Base-by-base conservation (phyloP, 306 rosid genomes). In the Casuarina equisetifolia region DNA sequence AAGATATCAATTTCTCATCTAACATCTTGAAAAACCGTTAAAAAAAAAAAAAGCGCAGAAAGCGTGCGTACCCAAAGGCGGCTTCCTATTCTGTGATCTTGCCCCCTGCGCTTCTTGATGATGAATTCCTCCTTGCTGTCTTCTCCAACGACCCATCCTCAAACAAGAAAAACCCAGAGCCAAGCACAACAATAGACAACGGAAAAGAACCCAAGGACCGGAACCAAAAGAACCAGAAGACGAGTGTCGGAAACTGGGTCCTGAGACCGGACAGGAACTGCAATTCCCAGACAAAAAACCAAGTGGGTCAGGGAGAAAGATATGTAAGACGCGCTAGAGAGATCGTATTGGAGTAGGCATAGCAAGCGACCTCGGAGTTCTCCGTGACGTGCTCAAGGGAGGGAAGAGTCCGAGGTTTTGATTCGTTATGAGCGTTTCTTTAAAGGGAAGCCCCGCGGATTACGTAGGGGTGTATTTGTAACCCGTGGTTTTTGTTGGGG, bases 81-180 rank as follows among this genome's bases (percentile, higher is more conserved):
- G 91, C 70, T 69, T 87, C 80, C 94, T 78, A 82, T 12, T 43
- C 46, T 77, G 76, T 48, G 88, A 78, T 13, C 86, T 79, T 62
- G 78, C 20, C 79, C 77, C 76, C 49, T 80, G 88, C 78, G 69
- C 78, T 70, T 79, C 78, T 42, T 86, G 91, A 76, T 83, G 77
- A 84, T 50, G 77, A 83, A 50, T 71, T 67, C 48, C 81, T 40
- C 84, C 85, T 32, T 81, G 82, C 51, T 87, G 88, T 59, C 87
- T 81, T 83, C 85, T 88, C 91, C 88, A 91, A 84, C 85, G 83
- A 32, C 85, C 88, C 98, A 94, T 91, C 0, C 36, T 39, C 7
- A 52, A 42, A 64, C 49, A 8, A 15, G 46, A 1, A 42, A 66
- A 42, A 15, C 50, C 50, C 71, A 42, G 3, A 17, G 70, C 17